Evolutionary conservation across 2,329 filamentous ascomycete genomes (phyloP).

Genomic region (Phialophora expanda): DNA sequence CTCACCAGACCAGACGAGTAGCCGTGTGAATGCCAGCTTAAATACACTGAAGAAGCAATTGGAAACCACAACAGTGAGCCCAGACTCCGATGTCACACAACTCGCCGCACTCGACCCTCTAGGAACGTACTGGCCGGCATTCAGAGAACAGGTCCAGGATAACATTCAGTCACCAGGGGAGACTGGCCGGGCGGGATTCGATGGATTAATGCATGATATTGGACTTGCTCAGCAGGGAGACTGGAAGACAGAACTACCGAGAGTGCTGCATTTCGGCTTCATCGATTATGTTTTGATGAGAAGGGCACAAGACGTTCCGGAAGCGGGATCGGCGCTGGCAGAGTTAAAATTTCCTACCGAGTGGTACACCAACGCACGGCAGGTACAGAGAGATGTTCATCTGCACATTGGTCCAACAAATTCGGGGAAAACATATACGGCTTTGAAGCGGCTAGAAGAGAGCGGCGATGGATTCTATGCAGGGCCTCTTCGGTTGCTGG

Average conservation of each 20-base stretch:
- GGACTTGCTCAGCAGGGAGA: slow-evolving; percentile 12
- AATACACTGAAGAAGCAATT: slow-evolving; percentile 23
- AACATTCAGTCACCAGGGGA: slow-evolving; percentile 10
- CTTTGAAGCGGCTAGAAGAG: slow-evolving; percentile 79
- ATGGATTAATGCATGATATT: slow-evolving; percentile 25
- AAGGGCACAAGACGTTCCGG: slow-evolving; percentile 17
- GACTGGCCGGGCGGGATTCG: slow-evolving; percentile 7
- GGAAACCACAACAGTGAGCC: slow-evolving; percentile 17
- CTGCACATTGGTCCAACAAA: slow-evolving; percentile 96
- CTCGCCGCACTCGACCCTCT: slow-evolving; percentile 32
- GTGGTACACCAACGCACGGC: slow-evolving; percentile 86
- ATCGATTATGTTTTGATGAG: slow-evolving; percentile 35
- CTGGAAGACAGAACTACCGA: slow-evolving; percentile 27
- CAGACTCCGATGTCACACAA: slow-evolving; percentile 24
- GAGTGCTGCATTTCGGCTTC: slow-evolving; percentile 35
- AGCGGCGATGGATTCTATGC: slow-evolving; percentile 83
- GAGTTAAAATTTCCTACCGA: slow-evolving; percentile 80
- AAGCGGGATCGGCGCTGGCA: slow-evolving; percentile 11
- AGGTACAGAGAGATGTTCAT: slow-evolving; percentile 80
- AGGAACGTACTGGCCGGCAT: slow-evolving; percentile 24
- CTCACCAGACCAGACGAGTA: slow-evolving; percentile 5
- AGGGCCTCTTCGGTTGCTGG: slow-evolving; percentile 83
- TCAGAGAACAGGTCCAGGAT: slow-evolving; percentile 19
- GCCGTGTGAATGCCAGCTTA: slow-evolving; percentile 20
- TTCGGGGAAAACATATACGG: slow-evolving; percentile 96